Evolutionary conservation across 176 grass and related monocot species (phyloP).

Genomic region (Oryza glumipatula): DNA sequence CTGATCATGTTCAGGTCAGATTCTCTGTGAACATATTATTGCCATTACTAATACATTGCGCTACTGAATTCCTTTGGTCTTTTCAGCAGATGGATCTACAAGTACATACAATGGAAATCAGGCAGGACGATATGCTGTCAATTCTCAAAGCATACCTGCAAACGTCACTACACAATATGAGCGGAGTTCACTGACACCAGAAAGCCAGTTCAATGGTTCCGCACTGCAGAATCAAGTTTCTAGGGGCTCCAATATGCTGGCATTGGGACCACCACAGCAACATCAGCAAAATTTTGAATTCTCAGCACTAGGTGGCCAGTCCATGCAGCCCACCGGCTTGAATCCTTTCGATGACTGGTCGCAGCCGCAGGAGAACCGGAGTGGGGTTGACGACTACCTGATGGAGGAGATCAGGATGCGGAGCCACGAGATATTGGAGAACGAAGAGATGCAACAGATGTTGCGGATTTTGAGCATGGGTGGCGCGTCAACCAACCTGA

Average conservation of each 20-base stretch:
- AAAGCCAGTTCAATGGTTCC: constrained; percentile 56
- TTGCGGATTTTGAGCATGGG: constrained; percentile 76
- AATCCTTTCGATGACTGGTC: constrained; percentile 60
- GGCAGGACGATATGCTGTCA: constrained; percentile 44
- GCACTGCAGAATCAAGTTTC: constrained; percentile 49
- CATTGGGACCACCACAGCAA: constrained; percentile 56
- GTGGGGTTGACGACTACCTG: constrained; percentile 75
- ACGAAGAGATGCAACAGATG: constrained; percentile 98
- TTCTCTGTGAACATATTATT: constrained; percentile 19
- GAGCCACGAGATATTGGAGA: constrained; percentile 94
- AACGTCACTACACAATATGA: constrained; percentile 49
- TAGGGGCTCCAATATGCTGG: constrained; percentile 59
- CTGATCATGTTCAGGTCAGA: neutral
- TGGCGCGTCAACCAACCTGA: constrained; percentile 55
- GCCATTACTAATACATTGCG: neutral
- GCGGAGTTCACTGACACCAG: constrained; percentile 38
- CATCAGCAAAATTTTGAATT: constrained; percentile 57
- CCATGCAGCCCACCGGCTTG: constrained; percentile 42
- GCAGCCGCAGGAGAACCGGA: constrained; percentile 43
- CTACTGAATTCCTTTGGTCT: constrained; percentile 31
- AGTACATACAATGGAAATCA: constrained; percentile 52
- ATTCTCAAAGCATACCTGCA: constrained; percentile 45
- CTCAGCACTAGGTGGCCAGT: constrained; percentile 36
- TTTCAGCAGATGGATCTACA: constrained; percentile 54
- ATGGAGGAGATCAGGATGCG: constrained; percentile 95